phyloP scores from a whole-genome alignment of 495 filamentous ascomycete species.

The Glonium stellatum region DNA sequence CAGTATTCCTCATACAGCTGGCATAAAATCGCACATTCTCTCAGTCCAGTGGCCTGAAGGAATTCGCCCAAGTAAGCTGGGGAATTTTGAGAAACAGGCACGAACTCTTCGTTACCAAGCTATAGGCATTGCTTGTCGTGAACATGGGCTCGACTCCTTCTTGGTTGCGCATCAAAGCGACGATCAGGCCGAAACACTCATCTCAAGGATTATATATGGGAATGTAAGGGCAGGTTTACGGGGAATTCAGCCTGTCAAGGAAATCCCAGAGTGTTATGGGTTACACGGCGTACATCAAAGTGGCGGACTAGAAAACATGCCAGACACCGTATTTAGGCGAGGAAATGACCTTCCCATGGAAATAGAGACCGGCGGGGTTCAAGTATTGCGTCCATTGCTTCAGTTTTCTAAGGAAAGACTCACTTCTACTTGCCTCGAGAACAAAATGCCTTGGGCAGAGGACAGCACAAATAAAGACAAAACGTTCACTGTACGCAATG shows the following conservation, averaged over 20 bases:
- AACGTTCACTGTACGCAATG: constrained; percentile 71
- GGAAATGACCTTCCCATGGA: constrained; percentile 21
- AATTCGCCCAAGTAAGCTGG: constrained; percentile 37
- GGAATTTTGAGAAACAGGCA: constrained; percentile 72
- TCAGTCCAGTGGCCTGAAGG: constrained; percentile 39
- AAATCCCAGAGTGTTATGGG: constrained; percentile 78
- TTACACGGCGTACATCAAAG: constrained; percentile 65
- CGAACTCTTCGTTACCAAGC: constrained; percentile 65
- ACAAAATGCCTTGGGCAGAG: constrained; percentile 65
- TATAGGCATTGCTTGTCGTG: constrained; percentile 55
- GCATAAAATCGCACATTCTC: constrained; percentile 46
- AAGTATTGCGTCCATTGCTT: constrained; percentile 69
- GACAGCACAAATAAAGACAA: constrained; percentile 79
- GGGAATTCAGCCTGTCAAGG: constrained; percentile 56
- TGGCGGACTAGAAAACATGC: constrained; percentile 37
- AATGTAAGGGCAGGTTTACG: constrained; percentile 57
- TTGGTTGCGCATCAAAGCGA: constrained; percentile 78
- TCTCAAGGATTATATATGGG: constrained; percentile 62
- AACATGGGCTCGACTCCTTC: constrained; percentile 45
- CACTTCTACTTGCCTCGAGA: constrained; percentile 61
- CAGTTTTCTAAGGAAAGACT: constrained; percentile 63
- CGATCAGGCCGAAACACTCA: constrained; percentile 80
- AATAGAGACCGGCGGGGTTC: constrained; percentile 62
- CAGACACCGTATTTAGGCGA: background rate
- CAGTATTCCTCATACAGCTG: constrained; percentile 21